Evolutionary conservation across 2,329 filamentous ascomycete genomes (phyloP).

Genomic region (Ceratocystis harringtonii): DNA sequence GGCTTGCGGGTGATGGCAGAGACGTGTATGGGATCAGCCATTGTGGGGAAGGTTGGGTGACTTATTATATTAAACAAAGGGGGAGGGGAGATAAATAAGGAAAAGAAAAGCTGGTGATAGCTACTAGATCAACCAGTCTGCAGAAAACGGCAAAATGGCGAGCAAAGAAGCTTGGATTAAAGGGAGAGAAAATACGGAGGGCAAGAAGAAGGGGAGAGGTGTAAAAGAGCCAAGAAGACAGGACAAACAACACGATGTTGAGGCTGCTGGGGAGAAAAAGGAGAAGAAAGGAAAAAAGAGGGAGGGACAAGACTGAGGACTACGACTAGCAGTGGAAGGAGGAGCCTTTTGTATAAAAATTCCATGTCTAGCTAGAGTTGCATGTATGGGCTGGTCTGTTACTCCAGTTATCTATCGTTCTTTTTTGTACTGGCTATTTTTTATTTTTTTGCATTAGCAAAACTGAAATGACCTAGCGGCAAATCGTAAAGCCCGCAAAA

Average conservation of each 20-base stretch:
- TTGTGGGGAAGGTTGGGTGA: slow-evolving; percentile 19
- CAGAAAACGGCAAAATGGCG: neutral
- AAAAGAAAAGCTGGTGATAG: neutral
- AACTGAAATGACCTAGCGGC: neutral
- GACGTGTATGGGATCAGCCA: slow-evolving; percentile 24
- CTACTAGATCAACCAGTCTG: neutral
- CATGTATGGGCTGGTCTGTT: neutral
- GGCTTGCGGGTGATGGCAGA: slow-evolving; percentile 18
- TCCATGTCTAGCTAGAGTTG: slow-evolving; percentile 1
- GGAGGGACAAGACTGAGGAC: neutral
- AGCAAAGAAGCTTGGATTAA: neutral
- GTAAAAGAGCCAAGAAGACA: neutral
- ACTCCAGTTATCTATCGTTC: slow-evolving; percentile 3
- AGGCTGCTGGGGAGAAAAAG: neutral
- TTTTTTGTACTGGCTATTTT: neutral
- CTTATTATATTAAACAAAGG: neutral
- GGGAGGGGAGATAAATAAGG: neutral
- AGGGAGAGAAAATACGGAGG: slow-evolving; percentile 23
- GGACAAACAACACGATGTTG: neutral
- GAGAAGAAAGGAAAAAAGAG: neutral
- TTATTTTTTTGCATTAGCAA: neutral
- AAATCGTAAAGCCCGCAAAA: slow-evolving; percentile 6
- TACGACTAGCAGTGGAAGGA: neutral
- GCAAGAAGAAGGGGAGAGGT: slow-evolving; percentile 23
- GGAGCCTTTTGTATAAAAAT: slow-evolving; percentile 6